Evolutionary conservation across 345 rosid species (phyloP).

Genomic region (Aquilaria malaccensis): DNA sequence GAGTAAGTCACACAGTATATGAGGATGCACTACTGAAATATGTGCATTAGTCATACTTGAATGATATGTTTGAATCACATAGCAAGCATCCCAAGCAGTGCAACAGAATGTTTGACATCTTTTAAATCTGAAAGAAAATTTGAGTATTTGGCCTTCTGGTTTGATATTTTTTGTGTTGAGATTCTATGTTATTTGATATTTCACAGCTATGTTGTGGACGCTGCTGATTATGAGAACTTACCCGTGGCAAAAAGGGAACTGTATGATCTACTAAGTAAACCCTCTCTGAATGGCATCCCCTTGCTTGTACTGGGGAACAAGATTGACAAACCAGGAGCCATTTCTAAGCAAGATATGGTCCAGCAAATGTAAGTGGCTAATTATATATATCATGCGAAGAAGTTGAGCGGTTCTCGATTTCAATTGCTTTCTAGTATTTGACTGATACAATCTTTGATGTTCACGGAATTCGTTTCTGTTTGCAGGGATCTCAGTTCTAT

Average conservation of each 20-base stretch:
- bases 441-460: background rate
- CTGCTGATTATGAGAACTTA: slow-evolving; percentile 57
- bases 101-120: no score
- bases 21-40: no score
- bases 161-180: no score
- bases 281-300: slow-evolving; percentile 59
- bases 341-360: slow-evolving; percentile 43
- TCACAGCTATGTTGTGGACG: slow-evolving; percentile 64
- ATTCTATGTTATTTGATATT: background rate
- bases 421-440: background rate
- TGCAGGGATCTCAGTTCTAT: slow-evolving; percentile 59
- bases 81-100: no score
- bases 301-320: slow-evolving; percentile 67
- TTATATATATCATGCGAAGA: background rate
- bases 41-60: no score
- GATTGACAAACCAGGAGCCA: slow-evolving; percentile 59
- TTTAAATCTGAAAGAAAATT: no score
- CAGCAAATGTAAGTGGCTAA: slow-evolving; percentile 45
- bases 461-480: background rate
- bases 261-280: slow-evolving; percentile 61
- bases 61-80: no score
- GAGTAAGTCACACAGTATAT: no score
- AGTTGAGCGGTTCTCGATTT: background rate
- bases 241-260: slow-evolving; percentile 59
- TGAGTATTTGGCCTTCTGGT: no score